Percentiles rank a stretch among this genome's conserved stretches.
phyloP scores from a whole-genome alignment of 495 filamentous ascomycete genomes.

The Talaromyces adpressus region DNA sequence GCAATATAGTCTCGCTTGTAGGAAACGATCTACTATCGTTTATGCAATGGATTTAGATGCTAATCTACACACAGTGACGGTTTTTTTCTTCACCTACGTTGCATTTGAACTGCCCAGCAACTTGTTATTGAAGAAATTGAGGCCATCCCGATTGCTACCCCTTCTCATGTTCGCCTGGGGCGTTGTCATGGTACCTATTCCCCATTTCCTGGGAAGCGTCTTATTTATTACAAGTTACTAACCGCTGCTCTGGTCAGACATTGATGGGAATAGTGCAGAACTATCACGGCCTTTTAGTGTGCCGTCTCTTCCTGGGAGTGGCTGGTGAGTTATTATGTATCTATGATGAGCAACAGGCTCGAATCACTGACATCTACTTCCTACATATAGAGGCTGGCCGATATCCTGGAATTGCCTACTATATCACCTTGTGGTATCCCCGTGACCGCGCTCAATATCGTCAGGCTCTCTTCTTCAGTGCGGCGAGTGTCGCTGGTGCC shows the following conservation, averaged over 20 bases:
- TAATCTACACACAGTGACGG: constrained; percentile 24
- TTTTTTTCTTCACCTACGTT: constrained; percentile 63
- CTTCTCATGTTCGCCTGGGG: constrained; percentile 51
- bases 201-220: neutral
- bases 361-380: neutral
- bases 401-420: constrained; percentile 67
- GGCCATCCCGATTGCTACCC: constrained; percentile 33
- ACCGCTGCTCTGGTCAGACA: constrained; percentile 67
- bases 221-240: constrained; percentile 69
- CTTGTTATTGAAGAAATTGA: constrained; percentile 42
- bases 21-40: neutral
- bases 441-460: constrained; percentile 60
- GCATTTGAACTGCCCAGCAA: constrained; percentile 53
- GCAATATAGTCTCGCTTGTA: constrained; percentile 57
- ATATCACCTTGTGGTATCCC: constrained; percentile 69
- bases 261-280: constrained; percentile 36
- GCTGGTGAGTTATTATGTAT: constrained; percentile 30
- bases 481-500: constrained; percentile 58
- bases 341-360: neutral
- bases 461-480: constrained; percentile 64
- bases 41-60: neutral
- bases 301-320: constrained; percentile 60
- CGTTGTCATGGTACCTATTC: constrained; percentile 34
- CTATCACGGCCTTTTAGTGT: constrained; percentile 52
- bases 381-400: constrained; percentile 41